Evolutionary conservation across 2,329 filamentous ascomycete genomes (phyloP).

Genomic region (Penicillium sp.): DNA sequence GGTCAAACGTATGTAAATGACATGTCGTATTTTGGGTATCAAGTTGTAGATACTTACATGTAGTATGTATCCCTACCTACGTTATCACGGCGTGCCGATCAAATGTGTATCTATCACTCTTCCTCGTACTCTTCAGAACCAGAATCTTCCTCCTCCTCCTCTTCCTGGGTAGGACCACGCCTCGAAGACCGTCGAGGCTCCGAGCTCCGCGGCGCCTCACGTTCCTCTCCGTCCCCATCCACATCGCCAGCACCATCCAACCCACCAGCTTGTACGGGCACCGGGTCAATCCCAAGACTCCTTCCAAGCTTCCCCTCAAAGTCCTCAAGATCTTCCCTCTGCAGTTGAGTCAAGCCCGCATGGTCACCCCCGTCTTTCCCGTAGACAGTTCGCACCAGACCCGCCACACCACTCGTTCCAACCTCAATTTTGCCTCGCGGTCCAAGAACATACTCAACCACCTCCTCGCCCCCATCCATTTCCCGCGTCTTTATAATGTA

Average conservation of each 20-base stretch:
- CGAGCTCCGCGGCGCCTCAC: neutral
- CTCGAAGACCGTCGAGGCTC: conserved; percentile 15
- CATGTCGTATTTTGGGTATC: conserved; percentile 6
- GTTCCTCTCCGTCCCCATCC: conserved; percentile 1
- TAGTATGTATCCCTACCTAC: conserved; percentile 1
- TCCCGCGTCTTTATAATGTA: conserved; percentile 79
- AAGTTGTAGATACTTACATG: conserved; percentile 4
- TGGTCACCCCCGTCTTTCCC: conserved; percentile 34
- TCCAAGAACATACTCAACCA: conserved; percentile 79
- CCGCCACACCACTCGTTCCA: conserved; percentile 70
- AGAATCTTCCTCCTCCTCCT: conserved; percentile 6
- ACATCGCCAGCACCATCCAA: conserved; percentile 7
- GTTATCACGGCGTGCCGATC: conserved; percentile 5
- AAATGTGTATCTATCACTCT: conserved; percentile 6
- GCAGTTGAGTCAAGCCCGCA: conserved; percentile 14
- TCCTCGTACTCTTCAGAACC: neutral
- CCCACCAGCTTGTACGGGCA: conserved; percentile 41
- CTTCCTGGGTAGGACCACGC: conserved; percentile 3
- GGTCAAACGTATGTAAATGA: neutral
- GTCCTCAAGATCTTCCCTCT: conserved; percentile 37
- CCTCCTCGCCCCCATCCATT: conserved; percentile 67
- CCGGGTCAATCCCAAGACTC: conserved; percentile 52
- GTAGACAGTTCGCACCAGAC: conserved; percentile 62
- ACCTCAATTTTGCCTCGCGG: conserved; percentile 84
- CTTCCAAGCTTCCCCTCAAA: conserved; percentile 61